These are phyloP conservation scores for Clavulina sp. DNA, from an alignment of 768 basidiomycete genomes.

Conservation along the genomic window DNA sequence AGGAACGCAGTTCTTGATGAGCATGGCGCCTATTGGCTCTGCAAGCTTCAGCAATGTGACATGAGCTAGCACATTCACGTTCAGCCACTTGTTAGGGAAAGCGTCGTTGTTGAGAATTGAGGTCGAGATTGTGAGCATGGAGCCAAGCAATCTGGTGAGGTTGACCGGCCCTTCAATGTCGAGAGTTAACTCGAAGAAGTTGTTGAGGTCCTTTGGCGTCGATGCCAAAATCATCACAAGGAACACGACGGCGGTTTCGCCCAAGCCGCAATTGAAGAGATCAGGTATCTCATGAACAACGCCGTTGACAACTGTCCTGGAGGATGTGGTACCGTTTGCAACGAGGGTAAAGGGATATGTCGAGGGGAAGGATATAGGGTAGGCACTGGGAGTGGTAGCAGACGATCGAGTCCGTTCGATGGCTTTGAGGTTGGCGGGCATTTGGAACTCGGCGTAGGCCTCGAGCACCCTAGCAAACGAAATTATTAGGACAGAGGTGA, in stretches of 20 bases:
- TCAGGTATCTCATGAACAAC: slow-evolving; percentile 22
- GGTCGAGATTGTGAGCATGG: slow-evolving; percentile 62
- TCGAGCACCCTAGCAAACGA: slow-evolving; percentile 47
- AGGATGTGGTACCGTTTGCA: slow-evolving; percentile 31
- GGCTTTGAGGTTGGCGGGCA: slow-evolving; percentile 41
- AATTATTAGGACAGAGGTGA: slow-evolving; percentile 4
- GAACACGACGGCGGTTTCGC: slow-evolving; percentile 75
- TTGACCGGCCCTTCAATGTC: slow-evolving; percentile 83
- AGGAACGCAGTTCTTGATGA: slow-evolving; percentile 71
- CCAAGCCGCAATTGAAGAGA: slow-evolving; percentile 48
- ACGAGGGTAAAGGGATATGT: slow-evolving; percentile 84
- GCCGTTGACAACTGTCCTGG: slow-evolving; percentile 32
- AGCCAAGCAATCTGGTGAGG: slow-evolving; percentile 47
- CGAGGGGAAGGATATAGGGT: slow-evolving; percentile 79
- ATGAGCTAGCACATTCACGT: slow-evolving; percentile 76
- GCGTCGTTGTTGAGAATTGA: slow-evolving; percentile 78
- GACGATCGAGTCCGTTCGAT: slow-evolving; percentile 49
- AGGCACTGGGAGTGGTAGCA: slow-evolving; percentile 35
- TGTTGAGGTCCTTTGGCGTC: slow-evolving; percentile 60
- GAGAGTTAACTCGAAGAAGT: slow-evolving; percentile 59
- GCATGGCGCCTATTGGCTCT: slow-evolving; percentile 59
- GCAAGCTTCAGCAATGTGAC: slow-evolving; percentile 76
- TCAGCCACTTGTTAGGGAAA: slow-evolving; percentile 83
- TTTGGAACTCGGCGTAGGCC: slow-evolving; percentile 73
- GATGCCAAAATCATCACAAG: slow-evolving; percentile 55